phyloP scores from a whole-genome alignment of 2,329 filamentous ascomycete species.

The Fusarium sacchari region DNA sequence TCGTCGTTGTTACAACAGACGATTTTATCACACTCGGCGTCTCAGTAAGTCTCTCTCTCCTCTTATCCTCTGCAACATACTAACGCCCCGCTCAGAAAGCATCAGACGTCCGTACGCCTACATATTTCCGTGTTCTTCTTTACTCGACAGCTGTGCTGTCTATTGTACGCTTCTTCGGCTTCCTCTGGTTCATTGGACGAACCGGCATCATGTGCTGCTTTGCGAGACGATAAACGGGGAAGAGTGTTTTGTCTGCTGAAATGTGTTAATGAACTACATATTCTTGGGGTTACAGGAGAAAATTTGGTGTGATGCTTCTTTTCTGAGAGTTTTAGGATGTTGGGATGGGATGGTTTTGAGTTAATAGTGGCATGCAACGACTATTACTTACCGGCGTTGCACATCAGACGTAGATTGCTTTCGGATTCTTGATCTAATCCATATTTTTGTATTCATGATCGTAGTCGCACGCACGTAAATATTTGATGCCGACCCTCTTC shows the following conservation, averaged over 20 bases:
- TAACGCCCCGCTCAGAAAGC: constrained; percentile 30
- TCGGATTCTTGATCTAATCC: constrained; percentile 11
- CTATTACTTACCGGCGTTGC: constrained; percentile 8
- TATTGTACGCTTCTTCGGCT: constrained; percentile 38
- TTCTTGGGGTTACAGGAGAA: not conserved
- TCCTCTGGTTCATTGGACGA: constrained; percentile 40
- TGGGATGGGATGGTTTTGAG: not conserved
- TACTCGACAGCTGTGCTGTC: constrained; percentile 40
- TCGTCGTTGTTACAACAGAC: constrained; percentile 39
- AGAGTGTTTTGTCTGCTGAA: not conserved
- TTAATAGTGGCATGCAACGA: constrained; percentile 6
- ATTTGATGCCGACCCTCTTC: not conserved
- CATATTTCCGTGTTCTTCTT: constrained; percentile 38
- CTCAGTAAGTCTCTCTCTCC: constrained; percentile 11
- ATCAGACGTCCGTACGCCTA: constrained; percentile 29
- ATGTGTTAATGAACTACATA: constrained; percentile 22
- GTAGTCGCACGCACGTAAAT: not conserved
- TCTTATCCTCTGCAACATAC: not conserved
- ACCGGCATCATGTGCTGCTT: constrained; percentile 43
- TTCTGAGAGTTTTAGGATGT: not conserved
- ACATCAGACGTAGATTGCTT: not conserved
- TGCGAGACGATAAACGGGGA: constrained; percentile 24
- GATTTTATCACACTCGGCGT: constrained; percentile 38
- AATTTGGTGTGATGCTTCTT: not conserved
- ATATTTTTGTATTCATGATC: not conserved